phyloP scores from a whole-genome alignment of 2,329 filamentous ascomycete species.

The Chaetomium strumarium region DNA sequence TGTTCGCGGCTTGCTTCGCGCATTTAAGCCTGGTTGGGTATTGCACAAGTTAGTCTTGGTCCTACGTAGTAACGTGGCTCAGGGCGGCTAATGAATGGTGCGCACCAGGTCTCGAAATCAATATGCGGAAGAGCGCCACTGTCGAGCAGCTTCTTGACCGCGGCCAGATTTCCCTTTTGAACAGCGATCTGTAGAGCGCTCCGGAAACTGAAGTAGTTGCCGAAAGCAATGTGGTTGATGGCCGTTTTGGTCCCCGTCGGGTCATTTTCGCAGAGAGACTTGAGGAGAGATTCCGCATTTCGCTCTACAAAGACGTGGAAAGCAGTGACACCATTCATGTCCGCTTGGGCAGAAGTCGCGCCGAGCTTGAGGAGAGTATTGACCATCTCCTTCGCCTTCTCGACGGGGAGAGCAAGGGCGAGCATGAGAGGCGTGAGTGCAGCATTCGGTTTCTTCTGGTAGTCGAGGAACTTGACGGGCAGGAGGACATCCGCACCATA shows the following conservation, averaged over 20 bases:
- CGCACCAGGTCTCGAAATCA: conserved; percentile 53
- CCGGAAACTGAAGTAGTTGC: conserved; percentile 30
- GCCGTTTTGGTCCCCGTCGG: conserved; percentile 55
- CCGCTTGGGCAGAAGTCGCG: conserved; percentile 67
- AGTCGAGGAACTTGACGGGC: conserved; percentile 60
- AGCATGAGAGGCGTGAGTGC: conserved; percentile 67
- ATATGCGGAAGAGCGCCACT: conserved; percentile 55
- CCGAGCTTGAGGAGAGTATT: conserved; percentile 61
- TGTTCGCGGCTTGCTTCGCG: conserved; percentile 39
- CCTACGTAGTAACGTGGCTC: background rate
- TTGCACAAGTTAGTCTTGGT: background rate
- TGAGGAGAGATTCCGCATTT: conserved; percentile 42
- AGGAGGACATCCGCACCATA: conserved; percentile 74
- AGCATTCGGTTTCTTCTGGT: conserved; percentile 42
- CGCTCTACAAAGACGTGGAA: conserved; percentile 59
- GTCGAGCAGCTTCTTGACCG: conserved; percentile 56
- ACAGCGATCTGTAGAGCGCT: conserved; percentile 52
- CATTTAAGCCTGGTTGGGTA: conserved; percentile 44
- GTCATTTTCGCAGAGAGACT: conserved; percentile 50
- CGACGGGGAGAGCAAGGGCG: conserved; percentile 56
- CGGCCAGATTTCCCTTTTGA: conserved; percentile 41
- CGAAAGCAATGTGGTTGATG: conserved; percentile 57
- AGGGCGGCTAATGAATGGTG: background rate
- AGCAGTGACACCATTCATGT: conserved; percentile 56
- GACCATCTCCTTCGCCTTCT: conserved; percentile 60